Evolutionary conservation across 2,329 filamentous ascomycete genomes (phyloP).

Genomic region (Lachnellula occidentalis): DNA sequence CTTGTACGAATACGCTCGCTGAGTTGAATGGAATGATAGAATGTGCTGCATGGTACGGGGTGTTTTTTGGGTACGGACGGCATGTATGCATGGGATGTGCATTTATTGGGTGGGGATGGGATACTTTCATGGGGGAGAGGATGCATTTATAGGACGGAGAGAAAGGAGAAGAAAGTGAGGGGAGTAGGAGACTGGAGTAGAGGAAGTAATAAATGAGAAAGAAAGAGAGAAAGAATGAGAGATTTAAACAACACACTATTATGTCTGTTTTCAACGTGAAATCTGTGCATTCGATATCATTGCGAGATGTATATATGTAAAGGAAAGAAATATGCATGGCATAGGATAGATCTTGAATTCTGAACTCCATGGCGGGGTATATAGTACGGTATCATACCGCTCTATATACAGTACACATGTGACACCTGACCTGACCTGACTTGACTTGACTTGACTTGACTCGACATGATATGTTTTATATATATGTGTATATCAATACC

Average conservation of each 20-base stretch:
- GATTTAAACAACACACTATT: not conserved
- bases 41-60: not conserved
- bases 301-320: too few species aligned
- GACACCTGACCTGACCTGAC: too few species aligned
- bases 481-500: too few species aligned
- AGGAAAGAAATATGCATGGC: too few species aligned
- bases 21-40: not conserved
- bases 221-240: not conserved
- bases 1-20: slow-evolving; percentile 1
- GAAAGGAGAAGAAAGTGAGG: not conserved
- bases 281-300: too few species aligned
- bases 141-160: not conserved
- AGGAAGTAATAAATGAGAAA: not conserved
- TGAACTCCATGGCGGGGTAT: not conserved
- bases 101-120: slow-evolving; percentile 2
- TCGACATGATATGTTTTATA: too few species aligned
- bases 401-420: too few species aligned
- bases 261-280: too few species aligned
- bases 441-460: too few species aligned
- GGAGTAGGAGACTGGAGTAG: not conserved
- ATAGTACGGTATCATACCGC: too few species aligned
- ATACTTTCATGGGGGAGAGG: not conserved
- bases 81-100: not conserved
- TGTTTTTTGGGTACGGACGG: not conserved
- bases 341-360: not conserved